These are phyloP conservation scores for Vitis labrusca DNA, from an alignment of 164 flowering plant genomes.

Conservation along the genomic window DNA sequence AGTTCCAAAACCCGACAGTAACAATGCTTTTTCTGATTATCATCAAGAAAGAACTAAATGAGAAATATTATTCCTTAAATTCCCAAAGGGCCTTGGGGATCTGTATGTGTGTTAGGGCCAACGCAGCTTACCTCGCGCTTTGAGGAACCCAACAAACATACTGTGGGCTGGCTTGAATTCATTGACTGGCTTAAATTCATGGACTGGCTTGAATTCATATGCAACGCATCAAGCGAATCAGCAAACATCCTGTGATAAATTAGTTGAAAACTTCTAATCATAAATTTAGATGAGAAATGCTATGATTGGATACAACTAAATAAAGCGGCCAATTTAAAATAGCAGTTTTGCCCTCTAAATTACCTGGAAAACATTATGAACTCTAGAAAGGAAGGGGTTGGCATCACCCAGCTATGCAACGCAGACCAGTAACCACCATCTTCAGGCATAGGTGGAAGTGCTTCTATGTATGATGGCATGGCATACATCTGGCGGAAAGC, in stretches of 20 bases:
- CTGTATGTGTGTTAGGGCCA: neutral
- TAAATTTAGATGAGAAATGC: neutral
- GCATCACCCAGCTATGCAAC: conserved; percentile 96
- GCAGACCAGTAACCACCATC: conserved; percentile 93
- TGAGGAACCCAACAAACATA: conserved; percentile 70
- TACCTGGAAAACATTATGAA: conserved; percentile 93
- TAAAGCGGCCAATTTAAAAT: neutral
- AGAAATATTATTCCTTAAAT: neutral
- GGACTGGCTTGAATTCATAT: conserved; percentile 37
- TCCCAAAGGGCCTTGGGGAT: no score
- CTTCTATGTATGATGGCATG: conserved; percentile 66
- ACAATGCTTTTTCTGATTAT: conserved; percentile 71
- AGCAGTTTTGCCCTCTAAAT: neutral
- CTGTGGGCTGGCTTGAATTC: conserved; percentile 32
- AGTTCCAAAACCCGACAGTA: conserved; percentile 87
- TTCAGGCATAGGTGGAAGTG: conserved; percentile 95
- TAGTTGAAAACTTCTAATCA: neutral
- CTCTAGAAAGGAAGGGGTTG: conserved; percentile 90
- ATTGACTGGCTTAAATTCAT: conserved; percentile 32
- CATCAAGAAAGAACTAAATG: conserved; percentile 2
- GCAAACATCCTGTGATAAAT: conserved; percentile 74
- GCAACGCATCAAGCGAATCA: conserved; percentile 76
- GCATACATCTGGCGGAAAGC: conserved; percentile 82
- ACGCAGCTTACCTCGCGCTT: conserved; percentile 57
- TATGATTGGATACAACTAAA: neutral